Evolutionary conservation across 441 rosid species (phyloP).

Genomic region (Theobroma grandiflorum): DNA sequence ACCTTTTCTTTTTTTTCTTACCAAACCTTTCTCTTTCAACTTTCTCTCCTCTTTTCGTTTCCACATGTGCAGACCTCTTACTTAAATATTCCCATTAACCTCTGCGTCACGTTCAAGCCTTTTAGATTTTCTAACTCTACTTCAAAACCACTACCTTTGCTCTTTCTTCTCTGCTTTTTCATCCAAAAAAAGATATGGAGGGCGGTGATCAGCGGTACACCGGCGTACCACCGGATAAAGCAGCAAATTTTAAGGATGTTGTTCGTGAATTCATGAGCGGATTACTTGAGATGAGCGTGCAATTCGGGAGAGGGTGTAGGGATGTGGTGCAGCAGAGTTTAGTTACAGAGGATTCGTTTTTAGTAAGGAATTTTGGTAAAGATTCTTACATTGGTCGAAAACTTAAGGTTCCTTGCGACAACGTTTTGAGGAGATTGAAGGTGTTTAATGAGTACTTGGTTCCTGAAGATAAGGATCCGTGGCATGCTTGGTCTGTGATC

Average conservation of each 20-base stretch:
- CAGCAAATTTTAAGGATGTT: slow-evolving; percentile 33
- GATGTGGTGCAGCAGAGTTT: slow-evolving; percentile 53
- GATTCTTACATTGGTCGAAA: slow-evolving; percentile 36
- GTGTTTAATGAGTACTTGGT: slow-evolving; percentile 40
- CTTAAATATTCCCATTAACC: background rate
- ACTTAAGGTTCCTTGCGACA: slow-evolving; percentile 34
- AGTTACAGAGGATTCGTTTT: slow-evolving; percentile 46
- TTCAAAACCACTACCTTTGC: background rate
- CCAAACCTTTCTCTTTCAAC: slow-evolving; percentile 9
- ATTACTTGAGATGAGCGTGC: slow-evolving; percentile 53
- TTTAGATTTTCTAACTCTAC: background rate
- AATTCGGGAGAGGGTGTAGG: slow-evolving; percentile 52
- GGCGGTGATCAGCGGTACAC: background rate
- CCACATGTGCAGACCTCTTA: background rate
- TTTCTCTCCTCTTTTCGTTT: too few relatives aligned
- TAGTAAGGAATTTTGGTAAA: slow-evolving; percentile 36
- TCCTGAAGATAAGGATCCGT: slow-evolving; percentile 56
- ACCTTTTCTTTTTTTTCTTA: background rate
- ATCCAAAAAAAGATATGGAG: background rate
- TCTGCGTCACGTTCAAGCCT: slow-evolving; percentile 17
- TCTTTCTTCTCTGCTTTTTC: background rate
- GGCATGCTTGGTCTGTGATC: slow-evolving; percentile 50
- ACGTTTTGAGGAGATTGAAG: slow-evolving; percentile 34
- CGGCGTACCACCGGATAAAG: slow-evolving; percentile 2
- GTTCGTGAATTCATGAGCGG: slow-evolving; percentile 49